These are phyloP conservation scores for Pseudonitzschia multiseries DNA, from an alignment of 108 stramenopile genomes.

Conservation along the genomic window DNA sequence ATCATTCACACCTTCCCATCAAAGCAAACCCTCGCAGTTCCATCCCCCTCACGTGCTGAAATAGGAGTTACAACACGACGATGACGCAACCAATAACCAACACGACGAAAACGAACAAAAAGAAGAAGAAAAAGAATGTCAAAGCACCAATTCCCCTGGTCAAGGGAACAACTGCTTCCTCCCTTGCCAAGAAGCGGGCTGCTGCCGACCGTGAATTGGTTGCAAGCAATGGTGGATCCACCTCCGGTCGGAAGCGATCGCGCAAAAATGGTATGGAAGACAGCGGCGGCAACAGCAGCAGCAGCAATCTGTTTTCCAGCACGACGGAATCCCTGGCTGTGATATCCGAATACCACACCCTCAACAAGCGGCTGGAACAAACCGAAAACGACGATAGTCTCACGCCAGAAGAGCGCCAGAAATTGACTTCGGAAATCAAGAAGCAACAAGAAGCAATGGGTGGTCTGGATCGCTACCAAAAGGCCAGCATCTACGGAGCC, in stretches of 20 bases:
- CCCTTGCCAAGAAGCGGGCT: constrained; percentile 5
- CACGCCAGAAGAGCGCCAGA: neutral
- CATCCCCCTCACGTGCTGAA: too few species aligned
- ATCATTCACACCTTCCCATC: too few species aligned
- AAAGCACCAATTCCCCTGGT: constrained; percentile 4
- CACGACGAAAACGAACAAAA: constrained; percentile 2
- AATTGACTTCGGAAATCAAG: neutral
- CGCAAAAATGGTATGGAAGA: neutral
- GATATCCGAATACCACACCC: constrained; percentile 16
- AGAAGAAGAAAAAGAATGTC: constrained; percentile 12
- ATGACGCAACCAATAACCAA: neutral
- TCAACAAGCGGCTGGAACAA: constrained; percentile 20
- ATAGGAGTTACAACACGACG: neutral
- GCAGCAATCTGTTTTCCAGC: constrained; percentile 6
- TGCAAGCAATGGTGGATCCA: neutral
- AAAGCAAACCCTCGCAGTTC: too few species aligned
- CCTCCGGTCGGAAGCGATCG: neutral
- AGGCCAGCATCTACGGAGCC: constrained; percentile 18
- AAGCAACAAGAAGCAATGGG: constrained; percentile 16
- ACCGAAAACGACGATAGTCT: constrained; percentile 10
- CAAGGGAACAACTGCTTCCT: constrained; percentile 4
- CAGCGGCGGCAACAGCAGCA: neutral
- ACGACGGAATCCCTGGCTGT: constrained; percentile 6
- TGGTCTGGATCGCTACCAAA: constrained; percentile 18
- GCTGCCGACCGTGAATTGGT: neutral